These are phyloP conservation scores for Sphagnum tenellum DNA, from an alignment of 225 moss, liverwort and hornwort species.

Conservation along the genomic window DNA sequence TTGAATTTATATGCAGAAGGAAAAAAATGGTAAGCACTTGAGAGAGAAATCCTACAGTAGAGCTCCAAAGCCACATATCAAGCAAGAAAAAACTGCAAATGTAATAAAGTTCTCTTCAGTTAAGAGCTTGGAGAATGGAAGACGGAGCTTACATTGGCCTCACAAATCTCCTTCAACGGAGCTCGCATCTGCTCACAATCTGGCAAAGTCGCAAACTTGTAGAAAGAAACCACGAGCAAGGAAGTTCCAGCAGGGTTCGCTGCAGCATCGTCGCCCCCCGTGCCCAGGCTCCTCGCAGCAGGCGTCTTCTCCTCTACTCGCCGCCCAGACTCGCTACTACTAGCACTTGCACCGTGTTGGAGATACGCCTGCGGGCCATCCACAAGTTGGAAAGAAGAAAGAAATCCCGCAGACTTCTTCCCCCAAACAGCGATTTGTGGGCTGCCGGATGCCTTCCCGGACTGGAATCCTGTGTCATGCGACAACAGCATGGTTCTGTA, in stretches of 20 bases:
- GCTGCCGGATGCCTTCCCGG: conserved; percentile 1
- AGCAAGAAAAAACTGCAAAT: too few species aligned
- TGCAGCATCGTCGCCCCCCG: conserved; percentile 3
- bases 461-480: conserved; percentile 5
- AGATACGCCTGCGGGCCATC: conserved; percentile 3
- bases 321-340: conserved; percentile 5
- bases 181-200: conserved; percentile 59
- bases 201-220: conserved; percentile 67
- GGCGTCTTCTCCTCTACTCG: conserved; percentile 5
- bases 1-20: too few species aligned
- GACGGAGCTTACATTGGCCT: conserved; percentile 48
- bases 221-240: conserved; percentile 77
- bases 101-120: too few species aligned
- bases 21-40: too few species aligned
- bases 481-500: not conserved
- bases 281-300: conserved; percentile 1
- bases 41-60: too few species aligned
- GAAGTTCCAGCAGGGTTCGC: conserved; percentile 5
- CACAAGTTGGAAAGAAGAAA: too few species aligned
- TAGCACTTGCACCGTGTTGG: not conserved
- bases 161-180: conserved; percentile 69
- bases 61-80: too few species aligned
- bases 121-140: too few species aligned
- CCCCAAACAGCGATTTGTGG: not conserved
- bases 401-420: conserved; percentile 3